phyloP scores from a whole-genome alignment of 768 basidiomycete species.

The Dioszegia aurantiaca region DNA sequence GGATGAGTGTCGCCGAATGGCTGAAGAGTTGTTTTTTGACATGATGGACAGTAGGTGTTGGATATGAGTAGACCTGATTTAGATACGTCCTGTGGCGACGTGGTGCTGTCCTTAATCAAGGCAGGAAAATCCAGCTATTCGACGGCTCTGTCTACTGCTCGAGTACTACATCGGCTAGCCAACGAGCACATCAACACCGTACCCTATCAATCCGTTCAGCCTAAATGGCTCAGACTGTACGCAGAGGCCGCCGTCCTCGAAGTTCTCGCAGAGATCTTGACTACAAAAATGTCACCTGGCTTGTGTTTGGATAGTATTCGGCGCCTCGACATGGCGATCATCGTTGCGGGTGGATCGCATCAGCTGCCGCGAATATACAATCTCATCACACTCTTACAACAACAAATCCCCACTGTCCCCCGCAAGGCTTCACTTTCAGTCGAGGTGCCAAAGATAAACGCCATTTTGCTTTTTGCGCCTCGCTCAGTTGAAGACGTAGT shows the following conservation, averaged over 20 bases:
- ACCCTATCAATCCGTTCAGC: constrained; percentile 49
- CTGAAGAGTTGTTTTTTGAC: too few species aligned
- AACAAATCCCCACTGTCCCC: background rate
- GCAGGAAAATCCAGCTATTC: background rate
- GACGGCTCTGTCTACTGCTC: too few species aligned
- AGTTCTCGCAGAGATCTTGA: constrained; percentile 24
- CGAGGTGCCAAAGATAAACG: too few species aligned
- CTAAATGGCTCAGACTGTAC: constrained; percentile 67
- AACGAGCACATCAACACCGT: constrained; percentile 58
- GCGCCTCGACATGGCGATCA: constrained; percentile 72
- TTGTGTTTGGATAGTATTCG: constrained; percentile 54
- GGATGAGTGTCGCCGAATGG: too few species aligned
- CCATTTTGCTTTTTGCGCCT: constrained; percentile 29
- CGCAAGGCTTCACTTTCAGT: too few species aligned
- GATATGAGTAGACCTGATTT: too few species aligned
- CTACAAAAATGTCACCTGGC: background rate
- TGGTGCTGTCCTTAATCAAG: background rate
- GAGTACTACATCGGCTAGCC: constrained; percentile 44
- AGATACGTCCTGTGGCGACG: background rate
- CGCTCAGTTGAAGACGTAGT: constrained; percentile 55
- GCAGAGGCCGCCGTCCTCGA: constrained; percentile 69
- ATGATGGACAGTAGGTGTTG: too few species aligned
- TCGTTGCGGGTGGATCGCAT: constrained; percentile 72
- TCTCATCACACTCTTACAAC: constrained; percentile 65
- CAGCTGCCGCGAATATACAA: constrained; percentile 64